Evolutionary conservation across 202 grass and related monocot species (phyloP).

Genomic region (Setaria italica): DNA sequence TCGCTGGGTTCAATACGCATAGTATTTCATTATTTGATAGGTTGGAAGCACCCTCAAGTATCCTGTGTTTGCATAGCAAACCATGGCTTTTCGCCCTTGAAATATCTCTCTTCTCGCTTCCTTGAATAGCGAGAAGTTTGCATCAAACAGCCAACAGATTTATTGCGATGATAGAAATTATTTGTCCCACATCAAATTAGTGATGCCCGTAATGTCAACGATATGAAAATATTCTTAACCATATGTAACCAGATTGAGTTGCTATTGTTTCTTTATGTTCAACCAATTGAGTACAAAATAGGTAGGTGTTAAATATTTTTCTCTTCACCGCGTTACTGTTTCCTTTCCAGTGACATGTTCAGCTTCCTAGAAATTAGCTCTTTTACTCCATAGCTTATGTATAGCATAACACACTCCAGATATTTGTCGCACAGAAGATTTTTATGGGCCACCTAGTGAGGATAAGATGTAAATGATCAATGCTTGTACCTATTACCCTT

Average conservation of each 20-base stretch:
- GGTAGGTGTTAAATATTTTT: background rate
- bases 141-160: background rate
- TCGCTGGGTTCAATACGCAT: slow-evolving; percentile 1
- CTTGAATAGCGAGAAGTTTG: background rate
- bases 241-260: slow-evolving; percentile 4
- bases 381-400: background rate
- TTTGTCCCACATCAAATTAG: background rate
- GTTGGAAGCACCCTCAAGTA: slow-evolving; percentile 7
- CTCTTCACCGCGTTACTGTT: background rate
- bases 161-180: slow-evolving; percentile 7
- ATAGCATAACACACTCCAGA: background rate
- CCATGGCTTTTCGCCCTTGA: background rate
- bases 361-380: background rate
- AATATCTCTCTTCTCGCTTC: slow-evolving; percentile 5
- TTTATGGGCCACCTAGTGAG: background rate
- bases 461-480: background rate
- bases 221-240: slow-evolving; percentile 7
- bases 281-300: background rate
- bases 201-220: slow-evolving; percentile 6
- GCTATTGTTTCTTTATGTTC: background rate
- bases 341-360: background rate
- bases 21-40: slow-evolving; percentile 28
- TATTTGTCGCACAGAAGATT: background rate
- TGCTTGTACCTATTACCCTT: background rate
- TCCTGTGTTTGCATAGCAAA: slow-evolving; percentile 10